Conservation (phyloP, 2,329 filamentous ascomycete species). For the Epichloe brachyelytri region DNA sequence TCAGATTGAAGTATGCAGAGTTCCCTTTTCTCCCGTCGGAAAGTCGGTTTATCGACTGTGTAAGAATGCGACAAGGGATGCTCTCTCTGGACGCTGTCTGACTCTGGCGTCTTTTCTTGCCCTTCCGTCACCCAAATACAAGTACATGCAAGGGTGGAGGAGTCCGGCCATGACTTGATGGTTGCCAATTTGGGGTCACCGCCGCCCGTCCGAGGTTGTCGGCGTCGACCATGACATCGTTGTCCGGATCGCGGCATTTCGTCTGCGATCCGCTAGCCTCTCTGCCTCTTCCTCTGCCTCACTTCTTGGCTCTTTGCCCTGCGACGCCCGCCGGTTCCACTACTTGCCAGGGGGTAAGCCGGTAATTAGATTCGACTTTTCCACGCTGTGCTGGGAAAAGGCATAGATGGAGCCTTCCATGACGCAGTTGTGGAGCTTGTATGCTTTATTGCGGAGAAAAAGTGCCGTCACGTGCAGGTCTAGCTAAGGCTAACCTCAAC, state of each 20-base stretch:
- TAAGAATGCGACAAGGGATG: too few relatives aligned
- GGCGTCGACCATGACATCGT: slow-evolving; percentile 1
- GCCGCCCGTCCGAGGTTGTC: not conserved
- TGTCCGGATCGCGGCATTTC: slow-evolving; percentile 1
- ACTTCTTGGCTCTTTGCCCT: not conserved
- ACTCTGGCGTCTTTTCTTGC: too few relatives aligned
- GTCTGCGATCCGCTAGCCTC: slow-evolving; percentile 1
- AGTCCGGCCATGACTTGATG: not conserved
- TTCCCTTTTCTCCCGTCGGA: too few relatives aligned
- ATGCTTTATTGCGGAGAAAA: too few relatives aligned
- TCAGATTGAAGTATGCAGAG: not conserved
- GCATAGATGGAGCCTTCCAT: not conserved
- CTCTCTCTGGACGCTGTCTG: too few relatives aligned
- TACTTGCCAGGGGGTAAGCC: not conserved
- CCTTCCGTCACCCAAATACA: too few relatives aligned
- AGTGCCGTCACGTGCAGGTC: not conserved
- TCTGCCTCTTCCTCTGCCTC: not conserved
- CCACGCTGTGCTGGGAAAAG: not conserved
- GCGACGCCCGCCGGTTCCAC: not conserved
- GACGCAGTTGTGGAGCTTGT: not conserved
- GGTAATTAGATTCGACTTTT: not conserved
- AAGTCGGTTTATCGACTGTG: too few relatives aligned
- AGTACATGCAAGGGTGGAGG: too few relatives aligned
- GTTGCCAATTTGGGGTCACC: not conserved
- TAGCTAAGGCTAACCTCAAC: not conserved